These are phyloP conservation scores for Euphorbia peplus DNA, from an alignment of 345 rosid genomes.

Conservation along the genomic window DNA sequence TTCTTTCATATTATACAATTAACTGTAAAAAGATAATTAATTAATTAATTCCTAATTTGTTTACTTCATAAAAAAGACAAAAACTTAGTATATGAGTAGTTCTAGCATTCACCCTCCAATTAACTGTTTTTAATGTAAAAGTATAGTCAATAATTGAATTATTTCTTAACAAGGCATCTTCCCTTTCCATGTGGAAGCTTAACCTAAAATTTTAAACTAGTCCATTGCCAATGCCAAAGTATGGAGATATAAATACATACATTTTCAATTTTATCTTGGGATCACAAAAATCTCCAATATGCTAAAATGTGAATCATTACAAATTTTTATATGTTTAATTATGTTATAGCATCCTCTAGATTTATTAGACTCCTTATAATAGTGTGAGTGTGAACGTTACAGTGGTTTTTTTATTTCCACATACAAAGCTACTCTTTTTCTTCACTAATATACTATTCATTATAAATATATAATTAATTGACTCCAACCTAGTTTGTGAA, in stretches of 20 bases:
- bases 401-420: too few relatives aligned
- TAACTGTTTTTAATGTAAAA: too few relatives aligned
- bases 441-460: too few relatives aligned
- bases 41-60: too few relatives aligned
- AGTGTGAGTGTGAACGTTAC: background rate
- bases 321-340: slow-evolving; percentile 18
- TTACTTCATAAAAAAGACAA: too few relatives aligned
- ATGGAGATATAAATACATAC: background rate
- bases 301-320: background rate
- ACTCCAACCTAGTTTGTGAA: too few relatives aligned
- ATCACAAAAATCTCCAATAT: slow-evolving; percentile 13
- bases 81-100: too few relatives aligned
- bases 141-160: slow-evolving; percentile 10
- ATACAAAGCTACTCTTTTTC: too few relatives aligned
- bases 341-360: slow-evolving; percentile 22
- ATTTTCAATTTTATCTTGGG: background rate
- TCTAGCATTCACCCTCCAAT: too few relatives aligned
- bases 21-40: too few relatives aligned
- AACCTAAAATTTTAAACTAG: background rate
- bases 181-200: slow-evolving; percentile 2
- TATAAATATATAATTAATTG: too few relatives aligned
- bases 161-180: slow-evolving; percentile 22
- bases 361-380: background rate
- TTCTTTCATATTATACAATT: too few relatives aligned
- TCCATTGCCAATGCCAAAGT: background rate